phyloP scores from a whole-genome alignment of 108 stramenopile species.

The Mediolabrus comicus region DNA sequence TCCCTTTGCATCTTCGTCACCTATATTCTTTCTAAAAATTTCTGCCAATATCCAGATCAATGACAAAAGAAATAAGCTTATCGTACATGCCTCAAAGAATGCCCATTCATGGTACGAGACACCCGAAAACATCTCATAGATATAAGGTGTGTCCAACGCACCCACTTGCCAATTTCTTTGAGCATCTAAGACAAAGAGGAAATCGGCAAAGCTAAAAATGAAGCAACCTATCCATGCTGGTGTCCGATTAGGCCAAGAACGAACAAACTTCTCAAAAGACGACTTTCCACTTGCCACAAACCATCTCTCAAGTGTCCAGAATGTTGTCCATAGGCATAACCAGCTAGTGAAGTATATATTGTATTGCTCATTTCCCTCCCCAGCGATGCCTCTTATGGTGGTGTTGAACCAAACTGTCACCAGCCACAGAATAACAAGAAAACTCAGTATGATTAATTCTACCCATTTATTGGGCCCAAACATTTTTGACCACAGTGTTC shows the following conservation, averaged over 20 bases:
- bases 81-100: slow-evolving; percentile 46
- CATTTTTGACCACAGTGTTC: slow-evolving; percentile 17
- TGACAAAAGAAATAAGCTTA: slow-evolving; percentile 42
- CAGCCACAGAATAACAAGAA: slow-evolving; percentile 69
- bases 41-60: slow-evolving; percentile 57
- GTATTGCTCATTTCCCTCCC: slow-evolving; percentile 71
- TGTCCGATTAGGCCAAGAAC: slow-evolving; percentile 71
- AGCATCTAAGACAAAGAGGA: slow-evolving; percentile 62
- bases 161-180: slow-evolving; percentile 33
- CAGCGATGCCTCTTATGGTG: slow-evolving; percentile 61
- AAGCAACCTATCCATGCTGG: slow-evolving; percentile 71
- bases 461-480: slow-evolving; percentile 46
- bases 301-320: slow-evolving; percentile 62
- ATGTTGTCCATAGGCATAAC: slow-evolving; percentile 49
- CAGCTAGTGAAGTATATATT: slow-evolving; percentile 70
- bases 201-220: slow-evolving; percentile 46
- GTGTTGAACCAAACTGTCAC: slow-evolving; percentile 67
- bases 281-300: slow-evolving; percentile 48
- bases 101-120: slow-evolving; percentile 48
- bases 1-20: slow-evolving; percentile 34
- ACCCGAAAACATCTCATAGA: slow-evolving; percentile 9
- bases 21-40: slow-evolving; percentile 56
- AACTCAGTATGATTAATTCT: slow-evolving; percentile 46
- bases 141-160: slow-evolving; percentile 1
- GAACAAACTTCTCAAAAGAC: slow-evolving; percentile 53